Evolutionary conservation across 208 protist species (phyloP).

Genomic region (Leishmania braziliensis): DNA sequence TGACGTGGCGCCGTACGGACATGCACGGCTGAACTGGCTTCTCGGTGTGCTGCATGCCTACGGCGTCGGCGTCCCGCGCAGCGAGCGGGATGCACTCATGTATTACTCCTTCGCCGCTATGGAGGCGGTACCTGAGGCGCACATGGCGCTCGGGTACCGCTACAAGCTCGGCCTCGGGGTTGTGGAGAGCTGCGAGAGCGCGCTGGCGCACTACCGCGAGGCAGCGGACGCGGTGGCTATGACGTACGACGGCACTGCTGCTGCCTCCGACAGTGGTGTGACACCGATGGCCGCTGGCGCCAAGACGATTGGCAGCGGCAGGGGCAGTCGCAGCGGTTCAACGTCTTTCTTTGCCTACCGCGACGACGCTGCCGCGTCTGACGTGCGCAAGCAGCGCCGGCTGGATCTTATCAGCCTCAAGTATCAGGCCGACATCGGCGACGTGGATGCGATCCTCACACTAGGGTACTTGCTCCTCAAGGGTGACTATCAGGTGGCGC

Average conservation of each 20-base stretch:
- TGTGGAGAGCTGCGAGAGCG: constrained; percentile 49
- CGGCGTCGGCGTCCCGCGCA: constrained; percentile 72
- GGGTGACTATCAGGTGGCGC: constrained; percentile 46
- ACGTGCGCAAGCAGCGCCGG: constrained; percentile 21
- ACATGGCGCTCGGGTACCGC: constrained; percentile 82
- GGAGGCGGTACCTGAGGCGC: constrained; percentile 66
- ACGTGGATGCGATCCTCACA: constrained; percentile 42
- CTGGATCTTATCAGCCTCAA: constrained; percentile 45
- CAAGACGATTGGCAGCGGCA: constrained; percentile 20
- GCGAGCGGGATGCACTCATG: constrained; percentile 61
- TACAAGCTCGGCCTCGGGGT: constrained; percentile 69
- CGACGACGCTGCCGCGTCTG: constrained; percentile 23
- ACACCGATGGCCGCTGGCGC: constrained; percentile 3
- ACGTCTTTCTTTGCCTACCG: constrained; percentile 33
- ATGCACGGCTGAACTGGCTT: constrained; percentile 77
- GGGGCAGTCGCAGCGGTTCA: constrained; percentile 4
- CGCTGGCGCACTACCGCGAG: constrained; percentile 65
- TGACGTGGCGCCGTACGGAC: constrained; percentile 55
- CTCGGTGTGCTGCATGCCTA: constrained; percentile 79
- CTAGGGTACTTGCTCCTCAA: constrained; percentile 69
- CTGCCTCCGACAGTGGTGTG: constrained; percentile 10
- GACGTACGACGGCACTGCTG: constrained; percentile 53
- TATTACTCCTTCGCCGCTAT: constrained; percentile 85
- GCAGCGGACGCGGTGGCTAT: constrained; percentile 75
- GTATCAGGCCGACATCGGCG: constrained; percentile 60